Conservation (phyloP, 2,329 filamentous ascomycete species). For the Neofusicoccum sp. region DNA sequence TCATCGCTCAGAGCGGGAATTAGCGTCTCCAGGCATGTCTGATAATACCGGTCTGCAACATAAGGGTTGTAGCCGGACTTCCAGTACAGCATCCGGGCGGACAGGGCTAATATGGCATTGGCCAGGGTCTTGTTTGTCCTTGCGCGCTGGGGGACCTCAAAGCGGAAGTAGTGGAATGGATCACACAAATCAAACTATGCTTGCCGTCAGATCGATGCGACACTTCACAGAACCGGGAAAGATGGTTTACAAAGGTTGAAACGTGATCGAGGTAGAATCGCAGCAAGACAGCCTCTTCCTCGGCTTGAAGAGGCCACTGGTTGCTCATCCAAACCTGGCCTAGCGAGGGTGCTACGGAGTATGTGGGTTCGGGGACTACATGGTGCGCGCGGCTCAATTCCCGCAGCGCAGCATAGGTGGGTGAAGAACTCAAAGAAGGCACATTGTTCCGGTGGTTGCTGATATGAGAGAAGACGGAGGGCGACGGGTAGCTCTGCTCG, state of each 20-base stretch:
- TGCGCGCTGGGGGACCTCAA: constrained; percentile 36
- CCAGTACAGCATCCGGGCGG: constrained; percentile 42
- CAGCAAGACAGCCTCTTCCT: constrained; percentile 38
- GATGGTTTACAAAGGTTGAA: constrained; percentile 32
- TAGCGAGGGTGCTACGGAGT: neutral
- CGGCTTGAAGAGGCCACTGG: constrained; percentile 36
- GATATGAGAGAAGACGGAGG: constrained; percentile 18
- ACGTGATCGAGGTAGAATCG: constrained; percentile 38
- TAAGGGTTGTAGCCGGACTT: constrained; percentile 40
- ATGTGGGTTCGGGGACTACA: neutral
- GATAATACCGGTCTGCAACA: constrained; percentile 43
- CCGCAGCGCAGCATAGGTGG: constrained; percentile 22
- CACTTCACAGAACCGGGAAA: neutral
- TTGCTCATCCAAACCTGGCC: constrained; percentile 27
- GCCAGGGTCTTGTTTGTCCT: constrained; percentile 40
- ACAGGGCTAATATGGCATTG: constrained; percentile 44
- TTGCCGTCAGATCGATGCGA: too few relatives aligned
- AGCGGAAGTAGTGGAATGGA: constrained; percentile 32
- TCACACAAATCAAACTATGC: constrained; percentile 37
- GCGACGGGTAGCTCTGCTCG: neutral
- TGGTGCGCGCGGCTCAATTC: constrained; percentile 19
- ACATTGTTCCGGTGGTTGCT: constrained; percentile 18
- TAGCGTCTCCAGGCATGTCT: constrained; percentile 40
- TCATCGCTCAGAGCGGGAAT: constrained; percentile 42
- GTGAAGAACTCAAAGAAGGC: constrained; percentile 18